Evolutionary conservation across 768 basidiomycete genomes (phyloP).

Genomic region (Termitomyces bulborhizus): DNA sequence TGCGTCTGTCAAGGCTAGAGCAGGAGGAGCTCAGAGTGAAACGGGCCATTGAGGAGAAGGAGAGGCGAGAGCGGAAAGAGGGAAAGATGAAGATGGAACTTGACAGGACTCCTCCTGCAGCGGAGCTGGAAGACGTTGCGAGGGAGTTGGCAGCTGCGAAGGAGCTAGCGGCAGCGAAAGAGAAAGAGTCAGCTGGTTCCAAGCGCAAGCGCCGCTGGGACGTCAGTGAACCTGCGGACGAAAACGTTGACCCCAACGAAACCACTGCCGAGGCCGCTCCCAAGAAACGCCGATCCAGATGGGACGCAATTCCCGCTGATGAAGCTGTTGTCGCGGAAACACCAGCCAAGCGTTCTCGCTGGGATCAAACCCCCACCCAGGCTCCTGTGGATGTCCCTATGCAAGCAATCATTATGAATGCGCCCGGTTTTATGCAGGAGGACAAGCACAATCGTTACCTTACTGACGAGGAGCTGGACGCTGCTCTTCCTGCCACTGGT

Average conservation of each 20-base stretch:
- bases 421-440: conserved; percentile 81
- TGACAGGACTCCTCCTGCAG: conserved; percentile 87
- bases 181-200: conserved; percentile 35
- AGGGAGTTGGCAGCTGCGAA: conserved; percentile 58
- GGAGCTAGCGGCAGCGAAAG: conserved; percentile 27
- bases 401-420: conserved; percentile 83
- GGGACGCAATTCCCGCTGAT: conserved; percentile 89
- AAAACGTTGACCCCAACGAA: conserved; percentile 59
- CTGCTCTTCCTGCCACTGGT: conserved; percentile 78
- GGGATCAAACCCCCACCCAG: conserved; percentile 90
- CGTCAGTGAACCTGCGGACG: conserved; percentile 52
- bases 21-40: conserved; percentile 86
- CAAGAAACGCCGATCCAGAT: conserved; percentile 90
- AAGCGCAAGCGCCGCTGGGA: conserved; percentile 86
- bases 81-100: conserved; percentile 76
- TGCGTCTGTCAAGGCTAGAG: conserved; percentile 86
- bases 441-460: conserved; percentile 97
- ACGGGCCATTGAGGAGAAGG: conserved; percentile 84
- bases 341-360: conserved; percentile 80
- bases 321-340: conserved; percentile 58
- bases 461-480: conserved; percentile 92
- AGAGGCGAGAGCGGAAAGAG: conserved; percentile 69
- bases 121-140: conserved; percentile 68
- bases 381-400: conserved; percentile 54
- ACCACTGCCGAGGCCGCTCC: conserved; percentile 64